phyloP scores from a whole-genome alignment of 352 stramenopile species.

The Phytophthora litchii region DNA sequence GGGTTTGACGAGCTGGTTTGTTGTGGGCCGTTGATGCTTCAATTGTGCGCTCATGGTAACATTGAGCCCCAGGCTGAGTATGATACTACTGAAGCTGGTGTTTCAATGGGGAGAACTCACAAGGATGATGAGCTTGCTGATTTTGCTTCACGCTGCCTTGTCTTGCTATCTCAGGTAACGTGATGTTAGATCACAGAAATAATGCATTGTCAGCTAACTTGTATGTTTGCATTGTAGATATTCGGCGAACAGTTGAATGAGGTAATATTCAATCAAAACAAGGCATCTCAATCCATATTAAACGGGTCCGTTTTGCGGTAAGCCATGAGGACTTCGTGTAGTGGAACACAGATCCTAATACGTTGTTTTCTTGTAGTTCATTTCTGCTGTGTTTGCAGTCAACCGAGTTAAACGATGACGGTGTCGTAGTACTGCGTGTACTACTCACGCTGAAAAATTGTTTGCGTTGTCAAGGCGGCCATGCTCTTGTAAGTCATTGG shows the following conservation, averaged over 20 bases:
- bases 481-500: slow-evolving; percentile 37
- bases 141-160: slow-evolving; percentile 57
- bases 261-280: slow-evolving; percentile 44
- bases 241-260: slow-evolving; percentile 65
- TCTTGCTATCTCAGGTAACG: slow-evolving; percentile 70
- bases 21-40: slow-evolving; percentile 39
- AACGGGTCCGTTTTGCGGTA: slow-evolving; percentile 35
- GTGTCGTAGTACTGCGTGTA: slow-evolving; percentile 48
- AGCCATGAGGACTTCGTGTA: neutral
- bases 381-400: slow-evolving; percentile 38
- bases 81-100: neutral
- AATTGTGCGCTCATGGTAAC: slow-evolving; percentile 37
- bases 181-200: neutral
- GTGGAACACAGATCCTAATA: too few relatives aligned
- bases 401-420: slow-evolving; percentile 10
- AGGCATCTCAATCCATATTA: neutral
- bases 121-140: slow-evolving; percentile 30
- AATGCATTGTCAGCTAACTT: neutral
- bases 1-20: slow-evolving; percentile 37
- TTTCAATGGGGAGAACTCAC: neutral
- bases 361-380: slow-evolving; percentile 12
- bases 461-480: slow-evolving; percentile 50
- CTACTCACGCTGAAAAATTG: slow-evolving; percentile 68
- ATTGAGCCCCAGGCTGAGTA: slow-evolving; percentile 7
- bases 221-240: slow-evolving; percentile 42